Evolutionary conservation across 2,329 filamentous ascomycete genomes (phyloP), one percentile per base, ranked within the genome.

Genomic region (Alternaria atra): DNA sequence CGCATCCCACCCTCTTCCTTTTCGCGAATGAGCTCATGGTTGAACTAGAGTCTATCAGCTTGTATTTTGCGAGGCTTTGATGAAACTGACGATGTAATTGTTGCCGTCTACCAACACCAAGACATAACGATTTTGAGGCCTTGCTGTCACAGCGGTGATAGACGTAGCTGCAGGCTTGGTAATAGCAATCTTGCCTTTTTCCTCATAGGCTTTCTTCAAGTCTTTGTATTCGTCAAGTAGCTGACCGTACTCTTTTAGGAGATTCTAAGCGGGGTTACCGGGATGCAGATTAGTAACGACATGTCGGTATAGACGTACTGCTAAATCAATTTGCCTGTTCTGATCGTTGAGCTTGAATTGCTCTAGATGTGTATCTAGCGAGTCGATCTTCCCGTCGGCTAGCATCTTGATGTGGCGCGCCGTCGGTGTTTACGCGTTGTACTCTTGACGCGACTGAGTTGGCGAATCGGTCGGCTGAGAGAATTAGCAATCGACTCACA

Each of bases 81-180:
- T 27, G 10, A 20, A 12, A 57, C 67, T 47, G 44, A 75, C 73
- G 23, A 84, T 69, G 67, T 89, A 89, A 48, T 85, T 86, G 73
- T 90, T 87, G 20, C 87, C 88, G 58, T 90, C 87, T 12, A 90
- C 77, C 0, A 90, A 77, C 6, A 90, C 84, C 2, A 90, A 79
- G 1, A 86, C 86, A 65, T 89, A 90, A 0, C 86, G 84, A 61
- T 85, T 86, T 20, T 84, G 82, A 25, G 52, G 20, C 39, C 23
- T 61, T 20, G 30, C 37, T 25, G 37, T 35, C 35, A 44, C n/a
- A 13, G 85, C 78, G 32, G 48, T 55, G 15, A 55, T 30, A 47
- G 69, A 32, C 61, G 55, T 58, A 43, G 42, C 39, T 72, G 75
- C 82, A 65, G 82, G 48, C 4, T 30, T 34, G 3, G 57, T 78